phyloP scores from a whole-genome alignment of 352 stramenopile species.

The Pythium aristosporum region DNA sequence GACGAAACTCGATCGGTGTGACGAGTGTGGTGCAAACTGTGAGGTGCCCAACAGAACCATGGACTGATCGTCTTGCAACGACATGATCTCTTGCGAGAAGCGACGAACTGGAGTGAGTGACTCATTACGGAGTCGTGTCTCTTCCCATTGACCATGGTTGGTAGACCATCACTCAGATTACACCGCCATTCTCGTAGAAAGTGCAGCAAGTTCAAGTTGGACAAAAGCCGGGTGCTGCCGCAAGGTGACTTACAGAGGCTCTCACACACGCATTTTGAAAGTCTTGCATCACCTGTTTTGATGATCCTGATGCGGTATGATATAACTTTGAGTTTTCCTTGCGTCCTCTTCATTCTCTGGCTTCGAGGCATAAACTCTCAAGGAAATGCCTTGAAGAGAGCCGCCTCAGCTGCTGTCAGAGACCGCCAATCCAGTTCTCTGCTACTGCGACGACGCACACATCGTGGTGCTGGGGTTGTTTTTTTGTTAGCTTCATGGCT shows the following conservation, averaged over 20 bases:
- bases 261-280: background rate
- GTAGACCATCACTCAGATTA: constrained; percentile 1
- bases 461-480: no score
- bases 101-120: no score
- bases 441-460: no score
- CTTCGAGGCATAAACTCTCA: no score
- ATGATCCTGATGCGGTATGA: no score
- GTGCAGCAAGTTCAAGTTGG: constrained; percentile 2
- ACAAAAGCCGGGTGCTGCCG: background rate
- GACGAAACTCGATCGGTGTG: no score
- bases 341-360: background rate
- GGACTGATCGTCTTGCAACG: no score
- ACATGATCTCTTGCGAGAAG: no score
- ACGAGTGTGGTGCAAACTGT: background rate
- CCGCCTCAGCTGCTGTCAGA: no score
- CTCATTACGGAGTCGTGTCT: background rate
- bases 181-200: background rate
- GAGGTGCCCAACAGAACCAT: background rate
- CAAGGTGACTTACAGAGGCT: background rate
- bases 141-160: background rate
- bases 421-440: no score
- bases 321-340: background rate
- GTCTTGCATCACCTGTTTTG: background rate
- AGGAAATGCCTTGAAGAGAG: no score
- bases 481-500: background rate